Percentiles rank a stretch among this genome's conserved stretches.
These are phyloP conservation scores for Orbilia oligospora DNA, from an alignment of 2,329 filamentous ascomycete genomes.

Conservation along the genomic window DNA sequence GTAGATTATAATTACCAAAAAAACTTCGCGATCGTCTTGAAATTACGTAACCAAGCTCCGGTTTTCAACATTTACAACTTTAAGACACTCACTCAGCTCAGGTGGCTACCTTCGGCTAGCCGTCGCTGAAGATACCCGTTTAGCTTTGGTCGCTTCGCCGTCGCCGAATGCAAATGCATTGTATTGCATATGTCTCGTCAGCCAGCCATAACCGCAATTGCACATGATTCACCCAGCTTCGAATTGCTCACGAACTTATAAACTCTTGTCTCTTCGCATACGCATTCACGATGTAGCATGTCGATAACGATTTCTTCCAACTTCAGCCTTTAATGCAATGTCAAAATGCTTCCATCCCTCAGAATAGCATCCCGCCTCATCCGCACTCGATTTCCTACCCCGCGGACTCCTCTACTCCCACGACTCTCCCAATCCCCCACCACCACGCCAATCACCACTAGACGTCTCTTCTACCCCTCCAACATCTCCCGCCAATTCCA, in stretches of 20 bases:
- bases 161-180: neutral
- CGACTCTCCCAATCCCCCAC: neutral
- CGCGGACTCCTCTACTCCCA: constrained; percentile 1
- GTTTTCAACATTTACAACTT: neutral
- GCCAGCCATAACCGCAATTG: too few relatives aligned
- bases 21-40: too few relatives aligned
- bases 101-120: constrained; percentile 16
- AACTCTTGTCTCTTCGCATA: neutral
- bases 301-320: too few relatives aligned
- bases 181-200: too few relatives aligned
- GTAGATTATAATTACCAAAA: too few relatives aligned
- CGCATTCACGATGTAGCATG: neutral
- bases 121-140: neutral
- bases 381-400: neutral
- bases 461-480: neutral
- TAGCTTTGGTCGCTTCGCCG: neutral
- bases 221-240: neutral
- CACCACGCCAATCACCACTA: neutral
- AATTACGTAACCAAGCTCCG: too few relatives aligned
- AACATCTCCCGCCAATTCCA: constrained; percentile 30
- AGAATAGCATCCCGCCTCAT: constrained; percentile 10
- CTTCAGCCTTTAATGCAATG: too few relatives aligned
- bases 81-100: neutral
- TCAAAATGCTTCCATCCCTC: constrained; percentile 1
- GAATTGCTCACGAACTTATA: neutral